Evolutionary conservation across 257 asterid species (phyloP).

Genomic region (Rhazya stricta): DNA sequence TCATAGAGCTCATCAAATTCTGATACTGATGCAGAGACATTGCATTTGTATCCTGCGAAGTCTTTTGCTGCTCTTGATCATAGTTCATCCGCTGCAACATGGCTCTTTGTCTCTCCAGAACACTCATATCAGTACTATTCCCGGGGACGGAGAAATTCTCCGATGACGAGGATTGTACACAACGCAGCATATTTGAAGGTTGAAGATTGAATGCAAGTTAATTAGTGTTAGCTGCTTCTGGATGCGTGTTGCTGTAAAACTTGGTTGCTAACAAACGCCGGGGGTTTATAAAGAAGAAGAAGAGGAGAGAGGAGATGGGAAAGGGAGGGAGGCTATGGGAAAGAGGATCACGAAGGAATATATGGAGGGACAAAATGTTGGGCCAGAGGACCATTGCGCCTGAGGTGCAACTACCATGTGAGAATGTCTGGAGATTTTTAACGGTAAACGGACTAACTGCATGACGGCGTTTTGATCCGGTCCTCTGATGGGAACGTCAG

Average conservation of each 20-base stretch:
- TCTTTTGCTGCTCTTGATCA: conserved; percentile 18
- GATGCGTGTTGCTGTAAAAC: not conserved
- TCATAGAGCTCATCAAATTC: conserved; percentile 7
- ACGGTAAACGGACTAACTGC: conserved; percentile 11
- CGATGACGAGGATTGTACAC: conserved; percentile 15
- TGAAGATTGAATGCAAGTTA: not conserved
- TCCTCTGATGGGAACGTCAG: not conserved
- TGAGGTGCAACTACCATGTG: conserved; percentile 48
- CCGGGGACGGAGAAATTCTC: conserved; percentile 14
- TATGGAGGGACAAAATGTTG: conserved; percentile 16
- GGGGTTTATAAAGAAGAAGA: conserved; percentile 16
- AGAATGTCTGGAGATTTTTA: conserved; percentile 36
- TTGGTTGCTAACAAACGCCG: not conserved
- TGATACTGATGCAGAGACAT: conserved; percentile 14
- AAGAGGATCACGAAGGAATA: conserved; percentile 13
- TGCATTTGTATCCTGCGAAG: not conserved
- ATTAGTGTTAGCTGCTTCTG: not conserved
- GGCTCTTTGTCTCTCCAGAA: conserved; percentile 48
- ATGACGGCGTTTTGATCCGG: not conserved
- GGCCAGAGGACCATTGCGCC: conserved; percentile 27
- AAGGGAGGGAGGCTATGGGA: conserved; percentile 18
- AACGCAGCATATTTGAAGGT: conserved; percentile 16
- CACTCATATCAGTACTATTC: conserved; percentile 30
- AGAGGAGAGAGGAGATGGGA: conserved; percentile 18
- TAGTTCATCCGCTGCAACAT: conserved; percentile 35